phyloP scores from a whole-genome alignment of 768 basidiomycete genomes.

The Amanita polypyramis region DNA sequence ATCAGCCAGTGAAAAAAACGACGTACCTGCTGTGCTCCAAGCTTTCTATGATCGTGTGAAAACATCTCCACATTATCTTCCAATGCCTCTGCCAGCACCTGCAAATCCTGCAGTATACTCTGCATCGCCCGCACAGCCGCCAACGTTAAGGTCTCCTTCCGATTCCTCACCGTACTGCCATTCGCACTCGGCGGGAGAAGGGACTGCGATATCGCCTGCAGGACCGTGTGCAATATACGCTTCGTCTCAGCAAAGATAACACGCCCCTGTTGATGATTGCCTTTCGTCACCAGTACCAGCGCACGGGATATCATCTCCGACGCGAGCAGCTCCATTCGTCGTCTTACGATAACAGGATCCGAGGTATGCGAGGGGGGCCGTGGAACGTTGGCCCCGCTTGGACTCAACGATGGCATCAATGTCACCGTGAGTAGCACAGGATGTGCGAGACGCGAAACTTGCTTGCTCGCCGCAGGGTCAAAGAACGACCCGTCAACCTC shows the following conservation, averaged over 20 bases:
- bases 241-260: conserved; percentile 88
- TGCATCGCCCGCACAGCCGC: conserved; percentile 73
- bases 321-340: conserved; percentile 93
- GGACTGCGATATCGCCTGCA: conserved; percentile 72
- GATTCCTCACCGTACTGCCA: conserved; percentile 50
- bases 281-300: conserved; percentile 82
- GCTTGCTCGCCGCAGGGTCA: conserved; percentile 78
- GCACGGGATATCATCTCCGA: conserved; percentile 97
- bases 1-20: conserved; percentile 7
- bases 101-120: conserved; percentile 80
- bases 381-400: conserved; percentile 4
- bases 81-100: conserved; percentile 75
- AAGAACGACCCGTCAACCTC: conserved; percentile 95
- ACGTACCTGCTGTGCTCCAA: conserved; percentile 91
- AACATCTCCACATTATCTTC: conserved; percentile 89
- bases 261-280: conserved; percentile 85
- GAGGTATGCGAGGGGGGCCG: conserved; percentile 43
- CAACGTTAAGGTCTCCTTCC: conserved; percentile 69
- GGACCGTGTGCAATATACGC: conserved; percentile 83
- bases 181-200: conserved; percentile 46
- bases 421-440: conserved; percentile 94
- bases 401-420: conserved; percentile 46
- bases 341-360: conserved; percentile 83
- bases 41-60: conserved; percentile 88
- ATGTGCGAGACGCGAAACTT: conserved; percentile 80